Evolutionary conservation across 1,284 basidiomycete species (phyloP).

Genomic region (Coriolopsis trogii): DNA sequence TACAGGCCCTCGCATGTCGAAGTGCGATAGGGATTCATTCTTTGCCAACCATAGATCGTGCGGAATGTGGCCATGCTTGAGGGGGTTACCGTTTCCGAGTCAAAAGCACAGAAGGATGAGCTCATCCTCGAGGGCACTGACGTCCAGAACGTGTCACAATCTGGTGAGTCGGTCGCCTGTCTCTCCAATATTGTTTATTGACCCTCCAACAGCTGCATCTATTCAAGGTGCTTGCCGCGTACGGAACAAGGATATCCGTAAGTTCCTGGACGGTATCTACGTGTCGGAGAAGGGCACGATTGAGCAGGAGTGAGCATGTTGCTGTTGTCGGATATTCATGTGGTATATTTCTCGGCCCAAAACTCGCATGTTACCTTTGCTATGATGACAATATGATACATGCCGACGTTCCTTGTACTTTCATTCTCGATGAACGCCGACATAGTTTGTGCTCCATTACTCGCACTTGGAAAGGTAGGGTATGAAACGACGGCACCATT

Average conservation of each 20-base stretch:
- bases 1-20: not conserved
- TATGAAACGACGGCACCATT: no score
- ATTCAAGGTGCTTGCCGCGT: slow-evolving; percentile 95
- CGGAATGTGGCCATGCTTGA: slow-evolving; percentile 92
- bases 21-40: not conserved
- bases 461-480: no score
- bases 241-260: slow-evolving; percentile 98
- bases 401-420: slow-evolving; percentile 18
- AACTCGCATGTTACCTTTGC: slow-evolving; percentile 25
- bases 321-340: slow-evolving; percentile 21
- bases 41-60: slow-evolving; percentile 62
- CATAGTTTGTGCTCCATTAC: no score
- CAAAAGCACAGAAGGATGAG: slow-evolving; percentile 96
- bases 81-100: slow-evolving; percentile 88
- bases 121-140: slow-evolving; percentile 93
- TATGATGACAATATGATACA: slow-evolving; percentile 26
- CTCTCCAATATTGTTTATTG: not conserved
- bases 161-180: slow-evolving; percentile 51
- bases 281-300: slow-evolving; percentile 85
- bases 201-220: slow-evolving; percentile 70
- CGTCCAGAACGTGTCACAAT: slow-evolving; percentile 94
- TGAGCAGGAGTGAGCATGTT: slow-evolving; percentile 39
- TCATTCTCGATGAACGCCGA: no score
- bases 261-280: slow-evolving; percentile 93
- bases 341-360: slow-evolving; percentile 26